phyloP scores from a whole-genome alignment of 73 alveolate genomes.

The Blepharisma stoltei region DNA sequence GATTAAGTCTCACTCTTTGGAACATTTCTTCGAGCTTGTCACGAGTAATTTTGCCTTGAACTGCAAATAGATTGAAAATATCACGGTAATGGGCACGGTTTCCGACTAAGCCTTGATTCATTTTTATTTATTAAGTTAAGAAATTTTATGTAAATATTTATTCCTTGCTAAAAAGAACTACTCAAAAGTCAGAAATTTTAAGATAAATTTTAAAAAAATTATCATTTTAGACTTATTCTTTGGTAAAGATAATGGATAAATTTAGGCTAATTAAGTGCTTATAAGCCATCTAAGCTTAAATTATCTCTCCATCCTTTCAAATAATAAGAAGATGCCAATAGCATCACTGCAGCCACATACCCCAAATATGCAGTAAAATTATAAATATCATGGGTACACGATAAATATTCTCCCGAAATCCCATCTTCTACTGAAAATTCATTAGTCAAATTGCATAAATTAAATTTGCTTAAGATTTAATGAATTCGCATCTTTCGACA shows the following conservation, averaged over 20 bases:
- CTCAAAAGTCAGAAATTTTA: too few relatives aligned
- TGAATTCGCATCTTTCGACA: too few relatives aligned
- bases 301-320: too few relatives aligned
- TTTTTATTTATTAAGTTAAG: background rate
- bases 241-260: too few relatives aligned
- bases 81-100: constrained; percentile 2
- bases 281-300: too few relatives aligned
- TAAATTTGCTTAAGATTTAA: too few relatives aligned
- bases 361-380: constrained; percentile 35
- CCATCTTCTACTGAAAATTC: constrained; percentile 38
- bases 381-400: constrained; percentile 38
- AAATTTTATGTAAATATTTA: too few relatives aligned
- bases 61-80: constrained; percentile 9
- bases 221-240: too few relatives aligned
- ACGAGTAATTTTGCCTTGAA: constrained; percentile 16
- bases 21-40: constrained; percentile 24
- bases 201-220: too few relatives aligned
- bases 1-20: background rate
- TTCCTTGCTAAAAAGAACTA: too few relatives aligned
- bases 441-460: constrained; percentile 39
- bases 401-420: constrained; percentile 37
- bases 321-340: background rate
- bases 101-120: constrained; percentile 23
- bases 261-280: too few relatives aligned
- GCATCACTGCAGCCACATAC: constrained; percentile 19